Percentiles rank a stretch among this genome's conserved stretches.
Conservation (phyloP, 495 filamentous ascomycete species). For the Trichoderma gamsii region DNA sequence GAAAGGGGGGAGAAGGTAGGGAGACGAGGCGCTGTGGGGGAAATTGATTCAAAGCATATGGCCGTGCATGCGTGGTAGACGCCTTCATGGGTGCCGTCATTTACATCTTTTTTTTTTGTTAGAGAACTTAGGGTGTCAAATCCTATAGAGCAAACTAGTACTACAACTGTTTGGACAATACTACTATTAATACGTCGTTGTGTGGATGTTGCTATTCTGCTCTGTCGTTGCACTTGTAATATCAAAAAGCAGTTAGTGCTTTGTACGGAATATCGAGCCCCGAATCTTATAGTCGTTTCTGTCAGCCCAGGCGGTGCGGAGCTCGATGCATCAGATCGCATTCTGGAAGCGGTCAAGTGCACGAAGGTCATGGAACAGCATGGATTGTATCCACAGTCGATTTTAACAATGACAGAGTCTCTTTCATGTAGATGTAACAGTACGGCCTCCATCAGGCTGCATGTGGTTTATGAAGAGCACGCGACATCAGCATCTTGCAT, state of each 20-base stretch:
- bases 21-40: not conserved
- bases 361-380: not conserved
- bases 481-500: not conserved
- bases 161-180: slow-evolving; percentile 10
- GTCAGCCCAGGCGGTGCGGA: not conserved
- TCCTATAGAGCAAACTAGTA: slow-evolving; percentile 14
- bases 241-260: not conserved
- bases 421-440: not conserved
- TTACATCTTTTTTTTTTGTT: slow-evolving; percentile 4
- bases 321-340: not conserved
- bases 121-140: slow-evolving; percentile 3
- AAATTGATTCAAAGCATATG: slow-evolving; percentile 21
- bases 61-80: not conserved
- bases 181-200: slow-evolving; percentile 9
- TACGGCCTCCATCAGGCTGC: not conserved
- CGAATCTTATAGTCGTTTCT: not conserved
- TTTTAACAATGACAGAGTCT: not conserved
- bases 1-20: slow-evolving; percentile 11
- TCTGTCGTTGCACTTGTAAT: not conserved
- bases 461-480: not conserved
- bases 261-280: not conserved
- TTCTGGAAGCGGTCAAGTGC: not conserved
- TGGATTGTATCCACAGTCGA: not conserved
- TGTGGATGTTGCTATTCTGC: not conserved
- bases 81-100: slow-evolving; percentile 9